phyloP scores from a whole-genome alignment of 208 protist species.

The Crithidia sp. region DNA sequence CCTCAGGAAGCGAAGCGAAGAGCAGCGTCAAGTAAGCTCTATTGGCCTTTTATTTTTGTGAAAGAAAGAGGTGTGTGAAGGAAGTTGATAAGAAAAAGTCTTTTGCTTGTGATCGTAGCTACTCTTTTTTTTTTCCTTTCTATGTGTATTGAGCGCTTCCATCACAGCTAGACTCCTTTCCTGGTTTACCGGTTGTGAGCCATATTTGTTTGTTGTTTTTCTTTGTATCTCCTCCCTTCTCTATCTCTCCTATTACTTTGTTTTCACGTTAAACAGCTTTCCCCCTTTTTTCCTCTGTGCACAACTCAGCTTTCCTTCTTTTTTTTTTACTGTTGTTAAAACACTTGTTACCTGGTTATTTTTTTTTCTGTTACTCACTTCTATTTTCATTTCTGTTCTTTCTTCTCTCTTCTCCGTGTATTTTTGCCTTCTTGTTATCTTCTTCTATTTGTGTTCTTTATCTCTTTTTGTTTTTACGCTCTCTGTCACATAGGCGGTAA shows the following conservation, averaged over 20 bases:
- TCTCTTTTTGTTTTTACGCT: not conserved
- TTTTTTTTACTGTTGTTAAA: no score
- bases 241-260: not conserved
- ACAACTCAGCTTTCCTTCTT: not conserved
- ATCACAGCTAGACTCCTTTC: not conserved
- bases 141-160: constrained; percentile 2
- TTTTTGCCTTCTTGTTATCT: not conserved
- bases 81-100: no score
- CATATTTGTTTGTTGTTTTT: no score
- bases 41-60: no score
- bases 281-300: not conserved
- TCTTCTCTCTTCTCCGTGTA: not conserved
- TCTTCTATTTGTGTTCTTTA: not conserved
- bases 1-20: no score
- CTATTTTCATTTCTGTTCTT: not conserved
- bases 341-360: no score
- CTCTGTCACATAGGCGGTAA: no score
- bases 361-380: constrained; percentile 5
- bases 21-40: no score
- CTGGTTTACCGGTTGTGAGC: no score
- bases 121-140: not conserved
- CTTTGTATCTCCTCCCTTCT: no score
- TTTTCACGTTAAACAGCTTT: not conserved
- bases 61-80: no score
- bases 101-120: no score